Evolutionary conservation across 495 filamentous ascomycete genomes (phyloP), one percentile per base, ranked within the genome.

Genomic region (Acidomyces sp.): DNA sequence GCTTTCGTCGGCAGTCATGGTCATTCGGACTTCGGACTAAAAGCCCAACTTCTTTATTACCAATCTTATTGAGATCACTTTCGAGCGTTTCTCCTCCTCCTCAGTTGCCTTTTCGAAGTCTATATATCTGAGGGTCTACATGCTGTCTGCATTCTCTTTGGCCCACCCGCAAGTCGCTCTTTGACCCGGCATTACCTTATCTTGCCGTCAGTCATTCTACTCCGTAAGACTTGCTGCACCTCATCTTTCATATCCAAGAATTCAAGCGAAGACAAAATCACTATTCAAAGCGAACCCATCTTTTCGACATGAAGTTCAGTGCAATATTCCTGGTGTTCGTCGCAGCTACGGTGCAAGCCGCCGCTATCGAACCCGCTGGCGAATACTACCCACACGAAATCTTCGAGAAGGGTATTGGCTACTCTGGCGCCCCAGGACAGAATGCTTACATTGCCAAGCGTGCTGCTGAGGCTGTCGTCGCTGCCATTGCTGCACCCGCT

Each of bases 291-390:
- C 39, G 21, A 37, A 6, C 26, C 33, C 4, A 38, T 39, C 34
- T 12, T 7, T 29, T 29, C 42, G 41, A 19, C 43, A 46, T 46
- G 43, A 46, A 46, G 43, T 46, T 46, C 43, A 18, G 12, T 27
- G 22, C 19, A 1, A 23, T 35, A 23, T 18, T 41, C 37, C 16
- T 46, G 17, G 37, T 37, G n/a, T 16, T 46, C 16, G 29, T 25
- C 28, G 37, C 43, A 17, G 26, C 41, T 17, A 31, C 43, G 6
- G 35, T 31, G 23, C 43, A 46, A 30, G 43, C 43, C 28, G 43
- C 43, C 26, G 37, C 43, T 22, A 31, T 46, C 34, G 34, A 33
- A 5, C 13, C 26, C 31, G 26, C 27, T 22, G 16, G 9, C 31
- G 24, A 39, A 19, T 13, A 19, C n/a, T n/a, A n/a, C n/a, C 27